Conservation (phyloP, 257 asterid species). For the Datura wrightii region DNA sequence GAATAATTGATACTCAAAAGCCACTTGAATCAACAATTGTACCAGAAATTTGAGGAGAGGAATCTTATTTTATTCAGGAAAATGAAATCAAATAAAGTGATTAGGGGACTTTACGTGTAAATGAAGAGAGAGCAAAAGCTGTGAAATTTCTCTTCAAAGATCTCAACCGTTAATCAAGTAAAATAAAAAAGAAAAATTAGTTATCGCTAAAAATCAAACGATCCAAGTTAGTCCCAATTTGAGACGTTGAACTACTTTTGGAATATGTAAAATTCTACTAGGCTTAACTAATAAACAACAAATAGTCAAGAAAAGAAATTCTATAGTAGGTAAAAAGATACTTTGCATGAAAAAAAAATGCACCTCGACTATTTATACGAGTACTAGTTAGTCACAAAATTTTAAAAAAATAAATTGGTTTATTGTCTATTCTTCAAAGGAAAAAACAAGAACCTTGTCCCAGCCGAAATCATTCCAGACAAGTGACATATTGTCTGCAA, state of each 20-base stretch:
- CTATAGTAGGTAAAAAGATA: neutral
- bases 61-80: neutral
- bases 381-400: neutral
- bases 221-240: neutral
- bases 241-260: neutral
- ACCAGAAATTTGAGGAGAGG: neutral
- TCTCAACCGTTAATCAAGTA: neutral
- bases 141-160: neutral
- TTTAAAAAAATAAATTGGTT: neutral
- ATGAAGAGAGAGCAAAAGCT: neutral
- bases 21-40: neutral
- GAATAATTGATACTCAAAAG: neutral
- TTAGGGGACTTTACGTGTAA: slow-evolving; percentile 16
- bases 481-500: slow-evolving; percentile 29
- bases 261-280: neutral
- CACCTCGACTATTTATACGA: neutral
- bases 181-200: too few relatives aligned
- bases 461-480: slow-evolving; percentile 32
- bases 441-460: slow-evolving; percentile 31
- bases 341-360: neutral
- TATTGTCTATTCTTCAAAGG: neutral
- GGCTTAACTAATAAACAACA: neutral
- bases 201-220: too few relatives aligned
- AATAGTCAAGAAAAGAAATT: neutral
- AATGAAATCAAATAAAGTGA: neutral